Evolutionary conservation across 768 basidiomycete genomes (phyloP), one percentile per base, ranked within the genome.

Genomic region (Suillus hirtellus): DNA sequence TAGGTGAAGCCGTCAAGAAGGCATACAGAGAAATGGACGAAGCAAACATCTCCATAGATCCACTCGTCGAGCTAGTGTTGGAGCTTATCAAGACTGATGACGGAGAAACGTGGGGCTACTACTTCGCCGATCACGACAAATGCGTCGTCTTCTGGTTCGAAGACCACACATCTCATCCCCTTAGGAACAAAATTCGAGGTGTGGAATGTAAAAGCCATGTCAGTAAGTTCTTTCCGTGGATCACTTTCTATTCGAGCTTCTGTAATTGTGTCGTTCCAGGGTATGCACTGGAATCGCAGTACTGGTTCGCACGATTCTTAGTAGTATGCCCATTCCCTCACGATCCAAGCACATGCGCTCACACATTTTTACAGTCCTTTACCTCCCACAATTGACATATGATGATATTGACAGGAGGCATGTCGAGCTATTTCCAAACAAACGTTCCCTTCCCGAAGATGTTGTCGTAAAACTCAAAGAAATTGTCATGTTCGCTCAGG

Each of bases 371-470:
- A 34, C 31, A 53, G 52, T 19, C 9, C 17, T 53, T 31, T 19
- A 52, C 31, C 10, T 52, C 31, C 10, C 10, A 1, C 2, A 19
- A 34, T 34, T 34, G 9, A 53, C 9, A 19, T 11, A 31, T 52
- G 17, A 34, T 34, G 31, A 11, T 5, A 34, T 34, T n/a, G 52
- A 34, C 19, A 53, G 52, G 52, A 53, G 17, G n/a, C 63, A 64
- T 12, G 6, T 52, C 19, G 62, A 65, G 40, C 52, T 63, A 4
- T 65, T 59, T 31, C 64, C 64, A 17, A 56, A 65, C 40, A 66
- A 50, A 58, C 71, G 58, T 58, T 74, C 1, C 66, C 78, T 65
- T 10, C 56, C 64, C 6, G 15, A 37, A 38, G 34, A 37, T 21
- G 52, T 63, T 2, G 40, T 63, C 12, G 56, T 63, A 9, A 38